Conservation (phyloP, 805 yeast genomes). For the Kockiozyma suomiensis region DNA sequence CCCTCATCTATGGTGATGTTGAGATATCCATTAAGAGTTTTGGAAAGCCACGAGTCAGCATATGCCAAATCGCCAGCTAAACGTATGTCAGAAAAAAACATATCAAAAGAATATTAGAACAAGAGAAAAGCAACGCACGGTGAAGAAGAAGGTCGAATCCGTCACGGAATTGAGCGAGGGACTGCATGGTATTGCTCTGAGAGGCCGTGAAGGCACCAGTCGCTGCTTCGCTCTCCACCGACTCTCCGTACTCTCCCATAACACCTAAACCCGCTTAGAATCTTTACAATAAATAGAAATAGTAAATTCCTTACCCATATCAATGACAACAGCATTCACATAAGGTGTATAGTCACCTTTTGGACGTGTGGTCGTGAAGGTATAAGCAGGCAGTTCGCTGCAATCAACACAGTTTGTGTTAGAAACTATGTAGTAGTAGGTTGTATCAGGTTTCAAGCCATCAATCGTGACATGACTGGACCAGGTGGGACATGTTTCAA, state of each 20-base stretch:
- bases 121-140: no score
- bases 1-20: slow-evolving; percentile 23
- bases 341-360: slow-evolving; percentile 32
- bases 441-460: slow-evolving; percentile 38
- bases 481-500: slow-evolving; percentile 36
- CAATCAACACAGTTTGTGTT: slow-evolving; percentile 31
- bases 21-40: slow-evolving; percentile 22
- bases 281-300: neutral
- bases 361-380: slow-evolving; percentile 31
- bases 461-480: slow-evolving; percentile 38
- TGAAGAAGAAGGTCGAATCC: slow-evolving; percentile 27
- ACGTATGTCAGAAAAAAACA: no score
- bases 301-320: slow-evolving; percentile 26
- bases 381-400: slow-evolving; percentile 19
- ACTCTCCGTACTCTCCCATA: slow-evolving; percentile 27
- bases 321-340: slow-evolving; percentile 28
- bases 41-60: slow-evolving; percentile 41
- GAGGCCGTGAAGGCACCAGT: slow-evolving; percentile 10
- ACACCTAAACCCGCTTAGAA: neutral
- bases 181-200: slow-evolving; percentile 31
- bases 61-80: slow-evolving; percentile 43
- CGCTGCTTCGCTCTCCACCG: slow-evolving; percentile 20
- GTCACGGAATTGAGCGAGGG: slow-evolving; percentile 26
- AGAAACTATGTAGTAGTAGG: slow-evolving; percentile 39
- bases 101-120: no score